Evolutionary conservation across 192 early-diverging fungal species (phyloP).

Genomic region (Backusella mclennaniae): DNA sequence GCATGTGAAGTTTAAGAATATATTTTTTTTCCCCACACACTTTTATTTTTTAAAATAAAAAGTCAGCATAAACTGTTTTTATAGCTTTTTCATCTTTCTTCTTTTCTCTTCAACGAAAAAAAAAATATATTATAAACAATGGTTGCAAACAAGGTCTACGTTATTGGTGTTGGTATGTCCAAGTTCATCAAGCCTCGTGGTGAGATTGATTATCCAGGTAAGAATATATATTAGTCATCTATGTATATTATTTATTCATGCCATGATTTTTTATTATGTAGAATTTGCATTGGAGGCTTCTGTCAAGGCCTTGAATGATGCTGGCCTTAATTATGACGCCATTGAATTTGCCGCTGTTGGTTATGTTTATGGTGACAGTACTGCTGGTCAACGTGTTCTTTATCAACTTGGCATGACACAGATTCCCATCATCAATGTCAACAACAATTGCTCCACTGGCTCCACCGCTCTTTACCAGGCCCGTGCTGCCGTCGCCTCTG

Average conservation of each 20-base stretch:
- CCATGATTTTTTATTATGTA: slow-evolving; percentile 1
- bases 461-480: slow-evolving; percentile 68
- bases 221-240: no score
- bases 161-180: slow-evolving; percentile 63
- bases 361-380: slow-evolving; percentile 60
- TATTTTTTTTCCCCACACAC: neutral
- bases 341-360: slow-evolving; percentile 55
- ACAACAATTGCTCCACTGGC: slow-evolving; percentile 80
- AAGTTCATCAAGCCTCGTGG: slow-evolving; percentile 58
- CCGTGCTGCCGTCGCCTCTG: slow-evolving; percentile 57
- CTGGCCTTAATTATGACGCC: slow-evolving; percentile 64
- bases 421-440: slow-evolving; percentile 68
- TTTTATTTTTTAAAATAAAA: neutral
- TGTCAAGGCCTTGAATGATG: slow-evolving; percentile 71
- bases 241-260: neutral
- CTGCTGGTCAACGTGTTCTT: slow-evolving; percentile 66
- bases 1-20: neutral
- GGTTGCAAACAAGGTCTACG: slow-evolving; percentile 16
- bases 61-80: neutral
- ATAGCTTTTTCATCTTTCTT: neutral
- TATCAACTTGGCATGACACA: slow-evolving; percentile 77
- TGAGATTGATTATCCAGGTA: slow-evolving; percentile 43
- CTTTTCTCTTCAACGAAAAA: neutral
- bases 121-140: neutral
- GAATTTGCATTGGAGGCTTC: slow-evolving; percentile 61